These are phyloP conservation scores for Cordyceps sp. DNA, from an alignment of 2,329 filamentous ascomycete species.

Conservation along the genomic window DNA sequence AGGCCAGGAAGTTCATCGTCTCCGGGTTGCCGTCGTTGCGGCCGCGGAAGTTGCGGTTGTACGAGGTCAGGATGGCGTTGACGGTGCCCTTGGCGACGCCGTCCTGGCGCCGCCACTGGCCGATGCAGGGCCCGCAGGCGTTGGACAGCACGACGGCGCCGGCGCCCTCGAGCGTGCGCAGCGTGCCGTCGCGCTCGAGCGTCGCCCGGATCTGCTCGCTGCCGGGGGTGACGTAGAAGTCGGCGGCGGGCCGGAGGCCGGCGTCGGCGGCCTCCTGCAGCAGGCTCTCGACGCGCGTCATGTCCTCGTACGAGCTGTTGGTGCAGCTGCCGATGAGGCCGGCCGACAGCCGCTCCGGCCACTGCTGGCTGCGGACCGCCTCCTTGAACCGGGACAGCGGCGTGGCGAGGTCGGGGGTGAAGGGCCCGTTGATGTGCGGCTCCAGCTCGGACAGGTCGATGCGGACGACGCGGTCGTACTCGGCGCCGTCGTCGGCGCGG, in stretches of 20 bases:
- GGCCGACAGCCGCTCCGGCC: conserved; percentile 82
- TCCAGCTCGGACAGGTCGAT: conserved; percentile 84
- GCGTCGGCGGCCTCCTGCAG: conserved; percentile 81
- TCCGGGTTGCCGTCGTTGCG: conserved; percentile 92
- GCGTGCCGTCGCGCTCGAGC: conserved; percentile 72
- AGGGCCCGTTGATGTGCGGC: conserved; percentile 92
- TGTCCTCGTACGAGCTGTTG: conserved; percentile 97
- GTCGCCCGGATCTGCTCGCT: conserved; percentile 96
- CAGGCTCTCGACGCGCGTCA: conserved; percentile 86
- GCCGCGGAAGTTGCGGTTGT: conserved; percentile 96
- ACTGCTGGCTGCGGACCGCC: conserved; percentile 66
- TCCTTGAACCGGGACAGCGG: conserved; percentile 82
- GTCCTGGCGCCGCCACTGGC: conserved; percentile 89
- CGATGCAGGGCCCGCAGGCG: conserved; percentile 86
- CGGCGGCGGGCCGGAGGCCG: conserved; percentile 75
- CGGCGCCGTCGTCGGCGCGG: conserved; percentile 59
- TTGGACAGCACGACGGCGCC: conserved; percentile 87
- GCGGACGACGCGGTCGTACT: conserved; percentile 81
- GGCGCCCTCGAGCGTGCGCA: conserved; percentile 70
- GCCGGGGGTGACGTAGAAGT: conserved; percentile 93
- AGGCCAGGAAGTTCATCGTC: conserved; percentile 98
- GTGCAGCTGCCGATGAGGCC: conserved; percentile 96
- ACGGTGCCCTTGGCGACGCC: conserved; percentile 66
- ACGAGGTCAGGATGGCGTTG: conserved; percentile 92
- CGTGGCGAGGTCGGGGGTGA: conserved; percentile 88